A percentile compares a stretch with the other conserved stretches of the same genome.
Conservation (phyloP, 2,329 filamentous ascomycete species). For the Xylaria hypoxylon region DNA sequence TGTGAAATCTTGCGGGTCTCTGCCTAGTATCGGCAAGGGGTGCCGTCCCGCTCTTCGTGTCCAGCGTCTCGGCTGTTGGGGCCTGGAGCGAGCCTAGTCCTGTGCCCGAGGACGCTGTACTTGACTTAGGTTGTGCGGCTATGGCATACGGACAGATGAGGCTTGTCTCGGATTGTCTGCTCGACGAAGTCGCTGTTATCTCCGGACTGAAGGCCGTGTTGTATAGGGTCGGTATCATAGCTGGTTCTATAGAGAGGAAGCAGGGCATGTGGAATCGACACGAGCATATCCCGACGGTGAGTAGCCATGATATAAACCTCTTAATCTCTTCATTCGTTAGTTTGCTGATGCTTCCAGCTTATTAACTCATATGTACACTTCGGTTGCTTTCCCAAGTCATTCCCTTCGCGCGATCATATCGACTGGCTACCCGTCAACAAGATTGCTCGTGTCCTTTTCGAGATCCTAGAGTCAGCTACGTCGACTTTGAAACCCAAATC, state of each 20-base stretch:
- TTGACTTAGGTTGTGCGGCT: too few relatives aligned
- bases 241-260: constrained; percentile 2
- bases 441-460: background rate
- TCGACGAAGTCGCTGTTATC: constrained; percentile 6
- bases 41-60: too few relatives aligned
- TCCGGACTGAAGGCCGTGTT: constrained; percentile 14
- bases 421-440: constrained; percentile 25
- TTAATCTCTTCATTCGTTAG: background rate
- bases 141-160: too few relatives aligned
- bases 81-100: too few relatives aligned
- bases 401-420: constrained; percentile 17
- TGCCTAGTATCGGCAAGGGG: too few relatives aligned
- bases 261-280: constrained; percentile 26
- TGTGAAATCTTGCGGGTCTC: too few relatives aligned
- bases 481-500: background rate
- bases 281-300: constrained; percentile 22
- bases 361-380: constrained; percentile 19
- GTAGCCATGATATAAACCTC: background rate
- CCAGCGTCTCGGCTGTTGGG: too few relatives aligned
- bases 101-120: too few relatives aligned
- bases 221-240: constrained; percentile 18
- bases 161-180: constrained; percentile 11
- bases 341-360: constrained; percentile 9
- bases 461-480: constrained; percentile 11
- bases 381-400: constrained; percentile 14